These are phyloP conservation scores for Multifurca ochricompacta DNA, from an alignment of 768 basidiomycete species.

Conservation along the genomic window DNA sequence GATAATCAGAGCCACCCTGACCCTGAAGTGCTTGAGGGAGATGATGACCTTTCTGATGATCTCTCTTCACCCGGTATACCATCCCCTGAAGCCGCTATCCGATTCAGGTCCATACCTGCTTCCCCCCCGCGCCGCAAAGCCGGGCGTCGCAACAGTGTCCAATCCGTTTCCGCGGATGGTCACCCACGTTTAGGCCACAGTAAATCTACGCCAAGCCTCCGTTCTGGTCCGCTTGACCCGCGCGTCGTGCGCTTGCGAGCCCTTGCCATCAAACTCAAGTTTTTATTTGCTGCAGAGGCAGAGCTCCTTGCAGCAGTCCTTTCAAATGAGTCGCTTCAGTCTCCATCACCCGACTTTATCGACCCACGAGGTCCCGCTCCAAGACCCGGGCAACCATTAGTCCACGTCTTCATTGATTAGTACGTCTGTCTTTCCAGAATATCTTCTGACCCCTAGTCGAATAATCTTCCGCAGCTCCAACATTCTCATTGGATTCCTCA, in stretches of 20 bases:
- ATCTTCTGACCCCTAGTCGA: neutral
- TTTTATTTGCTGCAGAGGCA: slow-evolving; percentile 48
- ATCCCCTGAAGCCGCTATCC: slow-evolving; percentile 23
- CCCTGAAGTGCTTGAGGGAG: slow-evolving; percentile 21
- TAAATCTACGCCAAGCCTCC: slow-evolving; percentile 41
- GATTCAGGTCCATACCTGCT: slow-evolving; percentile 27
- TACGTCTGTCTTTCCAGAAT: slow-evolving; percentile 28
- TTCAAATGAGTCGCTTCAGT: slow-evolving; percentile 22
- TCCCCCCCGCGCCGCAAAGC: slow-evolving; percentile 17
- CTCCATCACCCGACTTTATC: slow-evolving; percentile 26
- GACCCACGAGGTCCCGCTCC: slow-evolving; percentile 33
- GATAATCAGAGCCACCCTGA: slow-evolving; percentile 13
- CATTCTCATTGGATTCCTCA: slow-evolving; percentile 78
- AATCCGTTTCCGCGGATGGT: slow-evolving; percentile 21
- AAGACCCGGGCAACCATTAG: slow-evolving; percentile 27
- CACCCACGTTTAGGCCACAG: slow-evolving; percentile 34
- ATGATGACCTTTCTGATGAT: slow-evolving; percentile 23
- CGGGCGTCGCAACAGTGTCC: slow-evolving; percentile 12
- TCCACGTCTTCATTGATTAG: slow-evolving; percentile 52
- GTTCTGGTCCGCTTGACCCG: slow-evolving; percentile 37
- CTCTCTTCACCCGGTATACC: slow-evolving; percentile 25
- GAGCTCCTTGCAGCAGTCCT: slow-evolving; percentile 26
- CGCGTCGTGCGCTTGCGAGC: slow-evolving; percentile 43
- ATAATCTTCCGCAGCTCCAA: slow-evolving; percentile 52
- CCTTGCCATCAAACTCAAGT: slow-evolving; percentile 48